Percentiles rank a stretch among this genome's conserved stretches.
These are phyloP conservation scores for Psilocybe cubensis DNA, from an alignment of 768 basidiomycete genomes.

Conservation along the genomic window DNA sequence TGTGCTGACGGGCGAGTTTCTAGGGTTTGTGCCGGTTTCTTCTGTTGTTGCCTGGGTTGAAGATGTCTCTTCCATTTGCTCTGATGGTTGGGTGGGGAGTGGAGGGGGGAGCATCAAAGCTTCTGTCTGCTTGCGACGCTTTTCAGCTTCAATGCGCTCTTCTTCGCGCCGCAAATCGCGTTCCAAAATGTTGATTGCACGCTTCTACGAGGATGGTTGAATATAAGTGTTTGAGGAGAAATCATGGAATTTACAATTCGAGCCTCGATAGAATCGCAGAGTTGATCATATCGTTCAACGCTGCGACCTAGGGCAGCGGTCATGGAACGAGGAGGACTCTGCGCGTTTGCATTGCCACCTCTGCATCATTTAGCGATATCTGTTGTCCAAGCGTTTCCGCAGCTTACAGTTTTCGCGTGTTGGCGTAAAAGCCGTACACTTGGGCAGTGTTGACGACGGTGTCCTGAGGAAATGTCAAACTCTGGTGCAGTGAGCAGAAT, in stretches of 20 bases:
- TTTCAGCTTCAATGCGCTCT: conserved; percentile 47
- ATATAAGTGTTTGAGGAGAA: not conserved
- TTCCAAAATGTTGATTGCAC: conserved; percentile 72
- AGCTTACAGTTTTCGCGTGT: conserved; percentile 66
- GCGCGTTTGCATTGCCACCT: conserved; percentile 58
- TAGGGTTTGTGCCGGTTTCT: conserved; percentile 19
- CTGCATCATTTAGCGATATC: conserved; percentile 36
- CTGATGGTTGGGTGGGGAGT: conserved; percentile 17
- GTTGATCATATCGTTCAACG: conserved; percentile 78
- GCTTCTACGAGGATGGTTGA: conserved; percentile 56
- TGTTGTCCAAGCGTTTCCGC: conserved; percentile 3
- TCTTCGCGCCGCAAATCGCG: conserved; percentile 71
- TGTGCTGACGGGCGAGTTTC: conserved; percentile 35
- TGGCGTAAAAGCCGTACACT: conserved; percentile 70
- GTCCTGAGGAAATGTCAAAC: conserved; percentile 42
- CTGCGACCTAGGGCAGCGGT: conserved; percentile 70
- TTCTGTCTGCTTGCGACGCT: conserved; percentile 23
- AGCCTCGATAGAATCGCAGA: conserved; percentile 79
- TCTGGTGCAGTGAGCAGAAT: not conserved
- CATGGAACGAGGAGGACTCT: conserved; percentile 66
- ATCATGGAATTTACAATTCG: conserved; percentile 49
- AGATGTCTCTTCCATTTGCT: conserved; percentile 18
- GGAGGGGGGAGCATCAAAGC: conserved; percentile 23
- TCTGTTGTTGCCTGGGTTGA: conserved; percentile 34
- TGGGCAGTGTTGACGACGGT: conserved; percentile 74